Evolutionary conservation across 345 rosid genomes (phyloP).

Genomic region (Pugionium cornutum): DNA sequence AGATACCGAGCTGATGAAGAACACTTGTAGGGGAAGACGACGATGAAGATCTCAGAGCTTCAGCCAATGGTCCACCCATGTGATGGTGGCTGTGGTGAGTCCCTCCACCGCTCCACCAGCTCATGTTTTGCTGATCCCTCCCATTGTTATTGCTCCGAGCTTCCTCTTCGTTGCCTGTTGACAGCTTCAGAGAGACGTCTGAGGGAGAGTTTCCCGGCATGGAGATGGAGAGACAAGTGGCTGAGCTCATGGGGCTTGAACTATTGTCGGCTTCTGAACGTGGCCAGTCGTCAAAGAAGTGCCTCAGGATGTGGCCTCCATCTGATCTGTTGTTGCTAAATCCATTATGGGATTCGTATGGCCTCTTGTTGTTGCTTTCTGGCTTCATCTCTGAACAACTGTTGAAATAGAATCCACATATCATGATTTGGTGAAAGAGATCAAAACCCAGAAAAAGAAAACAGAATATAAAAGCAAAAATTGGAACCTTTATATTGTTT

Average conservation of each 20-base stretch:
- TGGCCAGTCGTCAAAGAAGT: conserved; percentile 92
- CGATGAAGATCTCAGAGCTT: conserved; percentile 68
- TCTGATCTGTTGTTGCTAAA: conserved; percentile 44
- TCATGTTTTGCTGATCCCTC: conserved; percentile 54
- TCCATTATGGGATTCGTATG: conserved; percentile 46
- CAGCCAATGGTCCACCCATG: conserved; percentile 92
- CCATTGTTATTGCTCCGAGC: conserved; percentile 31
- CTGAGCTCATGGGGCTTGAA: conserved; percentile 45
- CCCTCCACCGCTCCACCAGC: conserved; percentile 64
- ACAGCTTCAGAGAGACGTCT: conserved; percentile 81
- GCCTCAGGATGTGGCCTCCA: conserved; percentile 66
- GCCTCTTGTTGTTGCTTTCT: conserved; percentile 42
- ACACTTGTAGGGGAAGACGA: conserved; percentile 79
- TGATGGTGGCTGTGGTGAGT: conserved; percentile 41
- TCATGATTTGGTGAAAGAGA: too few species aligned
- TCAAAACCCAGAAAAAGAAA: conserved; percentile 2
- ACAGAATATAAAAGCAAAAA: neutral
- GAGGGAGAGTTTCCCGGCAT: conserved; percentile 71
- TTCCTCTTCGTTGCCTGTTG: conserved; percentile 64
- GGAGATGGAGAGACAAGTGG: conserved; percentile 69
- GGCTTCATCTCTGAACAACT: conserved; percentile 53
- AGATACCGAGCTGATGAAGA: conserved; percentile 55
- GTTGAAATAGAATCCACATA: conserved; percentile 16
- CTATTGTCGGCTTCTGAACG: conserved; percentile 51
- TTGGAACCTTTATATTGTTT: neutral